Evolutionary conservation across 2,329 filamentous ascomycete species (phyloP).

Genomic region (Pyricularia grisea): DNA sequence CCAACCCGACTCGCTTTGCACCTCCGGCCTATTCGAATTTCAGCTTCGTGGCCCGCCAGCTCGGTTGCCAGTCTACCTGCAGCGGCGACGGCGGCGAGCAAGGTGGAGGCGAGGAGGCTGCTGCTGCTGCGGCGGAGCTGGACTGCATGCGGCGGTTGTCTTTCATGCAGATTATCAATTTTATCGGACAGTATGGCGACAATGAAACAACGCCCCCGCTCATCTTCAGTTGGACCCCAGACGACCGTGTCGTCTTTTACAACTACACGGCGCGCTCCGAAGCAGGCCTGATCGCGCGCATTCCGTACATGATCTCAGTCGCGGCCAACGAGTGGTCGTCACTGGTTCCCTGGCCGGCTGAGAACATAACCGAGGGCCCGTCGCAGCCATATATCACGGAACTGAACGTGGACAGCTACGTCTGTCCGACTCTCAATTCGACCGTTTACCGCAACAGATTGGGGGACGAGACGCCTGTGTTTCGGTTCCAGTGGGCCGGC

Average conservation of each 20-base stretch:
- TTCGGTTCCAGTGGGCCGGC: background rate
- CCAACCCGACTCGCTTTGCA: background rate
- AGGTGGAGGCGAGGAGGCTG: background rate
- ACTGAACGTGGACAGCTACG: background rate
- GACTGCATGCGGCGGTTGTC: constrained; percentile 25
- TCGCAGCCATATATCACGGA: background rate
- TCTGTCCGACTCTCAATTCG: background rate
- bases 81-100: background rate
- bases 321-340: background rate
- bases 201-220: background rate
- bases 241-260: constrained; percentile 18
- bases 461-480: background rate
- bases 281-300: background rate
- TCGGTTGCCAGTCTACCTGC: constrained; percentile 6
- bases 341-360: background rate
- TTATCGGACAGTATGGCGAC: constrained; percentile 14
- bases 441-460: background rate
- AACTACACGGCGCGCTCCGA: constrained; percentile 17
- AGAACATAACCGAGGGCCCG: background rate
- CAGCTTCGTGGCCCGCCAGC: background rate
- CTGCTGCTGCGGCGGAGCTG: constrained; percentile 25
- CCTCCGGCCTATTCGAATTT: background rate
- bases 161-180: constrained; percentile 10
- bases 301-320: constrained; percentile 2
- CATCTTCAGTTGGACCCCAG: background rate